These are phyloP conservation scores for Penicillium goetzii DNA, from an alignment of 495 filamentous ascomycete species.

Conservation along the genomic window DNA sequence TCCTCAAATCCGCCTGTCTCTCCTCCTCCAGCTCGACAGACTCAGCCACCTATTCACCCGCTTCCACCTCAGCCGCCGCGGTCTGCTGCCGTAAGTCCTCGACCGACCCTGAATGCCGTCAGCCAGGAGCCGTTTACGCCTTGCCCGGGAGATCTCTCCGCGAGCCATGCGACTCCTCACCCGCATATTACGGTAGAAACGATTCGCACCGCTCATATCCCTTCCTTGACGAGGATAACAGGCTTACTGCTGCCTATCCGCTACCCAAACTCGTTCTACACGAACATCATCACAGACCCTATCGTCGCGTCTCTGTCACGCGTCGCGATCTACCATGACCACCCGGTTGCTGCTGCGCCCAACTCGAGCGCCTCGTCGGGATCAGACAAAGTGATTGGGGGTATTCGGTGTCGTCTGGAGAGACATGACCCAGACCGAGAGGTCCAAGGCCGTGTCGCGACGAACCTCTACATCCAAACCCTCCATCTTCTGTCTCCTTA, in stretches of 20 bases:
- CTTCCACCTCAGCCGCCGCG: constrained; percentile 33
- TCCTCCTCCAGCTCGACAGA: constrained; percentile 23
- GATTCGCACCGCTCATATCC: constrained; percentile 64
- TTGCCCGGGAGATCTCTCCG: constrained; percentile 36
- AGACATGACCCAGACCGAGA: constrained; percentile 37
- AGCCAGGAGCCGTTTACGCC: constrained; percentile 39
- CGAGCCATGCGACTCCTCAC: constrained; percentile 41
- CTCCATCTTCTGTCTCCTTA: constrained; percentile 83
- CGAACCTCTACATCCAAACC: constrained; percentile 83
- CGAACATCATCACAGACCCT: constrained; percentile 68
- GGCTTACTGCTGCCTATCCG: constrained; percentile 80
- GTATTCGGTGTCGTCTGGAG: constrained; percentile 82
- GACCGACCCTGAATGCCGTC: constrained; percentile 23
- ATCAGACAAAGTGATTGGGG: constrained; percentile 70
- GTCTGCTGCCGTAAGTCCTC: constrained; percentile 31
- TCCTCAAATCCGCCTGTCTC: constrained; percentile 35
- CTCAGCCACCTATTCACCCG: constrained; percentile 39
- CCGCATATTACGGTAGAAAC: constrained; percentile 59
- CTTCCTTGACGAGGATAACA: constrained; percentile 80
- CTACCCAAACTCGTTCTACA: constrained; percentile 88
- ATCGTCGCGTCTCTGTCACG: constrained; percentile 72
- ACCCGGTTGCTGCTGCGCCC: constrained; percentile 44
- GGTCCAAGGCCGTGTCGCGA: constrained; percentile 29
- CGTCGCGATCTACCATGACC: constrained; percentile 70
- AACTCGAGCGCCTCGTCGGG: constrained; percentile 30